phyloP scores from a whole-genome alignment of 2,329 filamentous ascomycete species.

The Clarireedia homoeocarpa region DNA sequence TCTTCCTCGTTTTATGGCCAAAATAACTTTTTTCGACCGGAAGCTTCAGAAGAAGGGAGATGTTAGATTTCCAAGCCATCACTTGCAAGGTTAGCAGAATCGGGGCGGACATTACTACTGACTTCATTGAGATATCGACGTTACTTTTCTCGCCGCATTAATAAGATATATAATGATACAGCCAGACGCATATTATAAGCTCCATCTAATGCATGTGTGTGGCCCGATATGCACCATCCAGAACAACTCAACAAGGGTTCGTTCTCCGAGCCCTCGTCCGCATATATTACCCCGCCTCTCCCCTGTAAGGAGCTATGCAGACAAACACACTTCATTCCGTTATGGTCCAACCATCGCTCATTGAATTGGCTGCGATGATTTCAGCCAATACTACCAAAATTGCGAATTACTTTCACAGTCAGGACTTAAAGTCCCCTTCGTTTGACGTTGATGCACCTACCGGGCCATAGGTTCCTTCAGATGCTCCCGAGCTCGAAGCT shows the following conservation, averaged over 20 bases:
- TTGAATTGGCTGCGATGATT: not conserved
- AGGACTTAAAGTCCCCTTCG: not conserved
- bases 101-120: too few species aligned
- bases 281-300: not conserved
- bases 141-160: too few species aligned
- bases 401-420: not conserved
- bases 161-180: too few species aligned
- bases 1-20: too few species aligned
- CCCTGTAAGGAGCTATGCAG: too few species aligned
- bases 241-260: not conserved
- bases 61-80: too few species aligned
- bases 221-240: not conserved
- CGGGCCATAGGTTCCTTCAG: not conserved
- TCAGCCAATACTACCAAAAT: not conserved
- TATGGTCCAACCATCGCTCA: not conserved
- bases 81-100: too few species aligned
- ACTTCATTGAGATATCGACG: too few species aligned
- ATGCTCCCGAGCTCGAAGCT: not conserved
- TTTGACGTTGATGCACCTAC: not conserved
- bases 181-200: not conserved
- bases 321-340: not conserved
- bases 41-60: too few species aligned
- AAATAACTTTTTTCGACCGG: too few species aligned
- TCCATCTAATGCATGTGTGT: not conserved
- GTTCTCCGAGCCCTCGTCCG: not conserved